These are phyloP conservation scores for Euphorbia tirucalli DNA, from an alignment of 345 rosid species.

Conservation along the genomic window DNA sequence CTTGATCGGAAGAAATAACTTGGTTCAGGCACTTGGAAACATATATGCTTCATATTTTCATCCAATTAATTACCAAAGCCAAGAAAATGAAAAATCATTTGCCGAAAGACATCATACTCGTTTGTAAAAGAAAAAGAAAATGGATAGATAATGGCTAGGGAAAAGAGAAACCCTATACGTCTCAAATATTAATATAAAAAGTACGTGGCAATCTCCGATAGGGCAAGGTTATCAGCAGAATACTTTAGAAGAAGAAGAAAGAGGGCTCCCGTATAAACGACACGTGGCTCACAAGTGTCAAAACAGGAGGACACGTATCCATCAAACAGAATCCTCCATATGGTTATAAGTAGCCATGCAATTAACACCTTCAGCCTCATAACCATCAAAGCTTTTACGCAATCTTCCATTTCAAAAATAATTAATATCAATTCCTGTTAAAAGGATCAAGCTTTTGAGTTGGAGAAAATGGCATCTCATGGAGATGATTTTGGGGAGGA, in stretches of 20 bases:
- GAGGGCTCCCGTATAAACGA: background rate
- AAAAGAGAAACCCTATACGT: background rate
- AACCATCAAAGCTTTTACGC: background rate
- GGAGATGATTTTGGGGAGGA: background rate
- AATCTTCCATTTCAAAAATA: no score
- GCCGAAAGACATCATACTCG: no score
- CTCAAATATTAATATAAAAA: background rate
- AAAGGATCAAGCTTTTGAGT: no score
- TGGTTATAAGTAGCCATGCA: conserved; percentile 4
- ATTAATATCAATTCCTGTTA: no score
- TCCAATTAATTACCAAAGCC: no score
- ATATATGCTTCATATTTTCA: no score
- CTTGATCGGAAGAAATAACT: no score
- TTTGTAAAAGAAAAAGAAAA: no score
- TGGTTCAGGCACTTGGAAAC: no score
- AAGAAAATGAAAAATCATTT: no score
- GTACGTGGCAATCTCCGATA: background rate
- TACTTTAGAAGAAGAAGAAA: background rate
- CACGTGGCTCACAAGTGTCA: conserved; percentile 35
- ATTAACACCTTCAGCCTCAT: background rate
- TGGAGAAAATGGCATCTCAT: conserved; percentile 48
- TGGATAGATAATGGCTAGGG: no score
- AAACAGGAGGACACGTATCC: conserved; percentile 17
- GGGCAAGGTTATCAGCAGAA: background rate
- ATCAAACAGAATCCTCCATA: background rate